Evolutionary conservation across 2,329 filamentous ascomycete species (phyloP), one percentile per base, ranked within the genome.

Genomic region (Pseudocercospora fuligena): DNA sequence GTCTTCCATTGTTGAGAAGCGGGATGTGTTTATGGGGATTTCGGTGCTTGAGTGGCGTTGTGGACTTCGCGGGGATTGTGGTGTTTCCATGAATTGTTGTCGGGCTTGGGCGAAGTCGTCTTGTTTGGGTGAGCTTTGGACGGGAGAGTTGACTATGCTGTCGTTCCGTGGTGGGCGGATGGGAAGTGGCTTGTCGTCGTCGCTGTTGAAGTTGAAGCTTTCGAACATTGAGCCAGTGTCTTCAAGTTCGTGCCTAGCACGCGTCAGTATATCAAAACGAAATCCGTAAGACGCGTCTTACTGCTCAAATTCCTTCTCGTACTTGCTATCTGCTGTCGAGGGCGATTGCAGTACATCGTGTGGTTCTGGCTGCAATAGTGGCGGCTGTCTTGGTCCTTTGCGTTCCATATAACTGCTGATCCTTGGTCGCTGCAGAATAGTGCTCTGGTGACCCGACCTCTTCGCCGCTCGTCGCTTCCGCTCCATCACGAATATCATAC

Each of bases 141-240:
- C 5, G 7, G 57, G 46, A 25, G 29, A 47, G 49, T 56, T 61
- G 23, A 65, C 54, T 7, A 53, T 59, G 57, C 63, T 65, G 19
- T 65, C 63, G 14, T 47, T 65, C 3, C 63, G 63, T n/a, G 57
- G 46, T 27, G 58, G 63, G n/a, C 60, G 53, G 23, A 46, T 16
- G n/a, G 63, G 57, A 33, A 56, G 27, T 36, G 63, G 58, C 63
- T 65, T 65, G 33, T 65, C 56, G 49, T 61, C 43, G 9, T 61
- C 63, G 36, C 59, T 59, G 36, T 56, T 25, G 51, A 56, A 56
- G 27, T 56, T 56, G 51, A 56, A 56, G 51, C 51, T 56, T 56
- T 56, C 51, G 9, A 56, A 56, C 27, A 11, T 56, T 8, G 51
- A 29, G 19, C 8, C 51, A 19, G 11, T 19, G 11, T 56, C 51